Evolutionary conservation across 129 eudicot genomes (phyloP), one percentile per base, ranked within the genome.

Genomic region (Flaveria trinervia): DNA sequence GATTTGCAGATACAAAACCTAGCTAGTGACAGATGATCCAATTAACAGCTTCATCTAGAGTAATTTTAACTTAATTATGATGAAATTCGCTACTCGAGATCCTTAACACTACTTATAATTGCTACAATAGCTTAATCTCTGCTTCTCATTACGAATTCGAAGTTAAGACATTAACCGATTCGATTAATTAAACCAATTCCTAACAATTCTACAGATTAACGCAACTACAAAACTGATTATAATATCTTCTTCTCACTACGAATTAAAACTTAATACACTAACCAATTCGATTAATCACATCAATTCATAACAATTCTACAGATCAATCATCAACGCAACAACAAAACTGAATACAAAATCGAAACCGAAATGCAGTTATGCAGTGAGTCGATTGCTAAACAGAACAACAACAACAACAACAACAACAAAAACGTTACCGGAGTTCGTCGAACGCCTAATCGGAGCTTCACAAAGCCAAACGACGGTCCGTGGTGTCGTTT

Each of bases 391-490:
- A 60, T 48, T 28, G 33, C 33, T 4, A 28, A 28, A 70, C 33
- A 68, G 8, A 77, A 66, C 12, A 28, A 28, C 5, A 30, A 17
- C 30, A 79, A 62, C 18, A 1, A 71, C n/a, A 77, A 66, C 12
- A 28, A 28, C 5, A 30, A 17, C 30, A 79, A 62, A 15, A 1
- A 71, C 56, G 13, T 39, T 83, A 93, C 98, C 88, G 85, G 77
- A 76, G 93, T 91, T 44, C 97, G 84, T 4, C 56, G 84, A 49
- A 73, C 78, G 52, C 97, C 96, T 16, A 87, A 71, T 5, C 89
- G 89, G 55, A 94, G 93, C 82, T 94, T 94, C 50, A 87, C 96
- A 70, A 94, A 91, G 12, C 99, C 99, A 62, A 91, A 85, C 54
- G 90, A 87, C 3, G 97, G 93, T 0, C 97, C 97, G 10, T 46